Evolutionary conservation across 768 basidiomycete genomes (phyloP).

Genomic region (Holtermanniella nyarrowii): DNA sequence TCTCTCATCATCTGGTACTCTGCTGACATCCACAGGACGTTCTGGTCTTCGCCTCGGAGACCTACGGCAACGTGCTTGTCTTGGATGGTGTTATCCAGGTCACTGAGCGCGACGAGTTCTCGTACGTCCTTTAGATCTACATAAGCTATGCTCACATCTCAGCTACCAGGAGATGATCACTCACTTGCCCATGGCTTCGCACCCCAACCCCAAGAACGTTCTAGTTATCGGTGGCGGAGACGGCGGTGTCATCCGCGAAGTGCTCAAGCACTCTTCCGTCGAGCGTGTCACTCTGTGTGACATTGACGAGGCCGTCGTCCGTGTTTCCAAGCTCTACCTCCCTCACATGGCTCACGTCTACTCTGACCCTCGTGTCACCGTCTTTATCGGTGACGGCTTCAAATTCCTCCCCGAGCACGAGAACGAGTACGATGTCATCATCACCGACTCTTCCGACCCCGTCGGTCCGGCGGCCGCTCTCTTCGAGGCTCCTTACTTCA

Average conservation of each 20-base stretch:
- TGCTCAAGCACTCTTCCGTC: constrained; percentile 83
- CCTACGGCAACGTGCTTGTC: constrained; percentile 92
- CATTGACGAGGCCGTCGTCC: constrained; percentile 95
- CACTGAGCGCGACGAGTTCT: constrained; percentile 97
- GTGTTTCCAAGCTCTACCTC: constrained; percentile 84
- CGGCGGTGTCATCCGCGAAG: constrained; percentile 94
- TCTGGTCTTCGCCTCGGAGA: constrained; percentile 90
- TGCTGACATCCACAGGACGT: constrained; percentile 52
- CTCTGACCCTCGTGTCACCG: constrained; percentile 61
- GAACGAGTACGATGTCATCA: constrained; percentile 86
- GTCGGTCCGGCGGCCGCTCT: constrained; percentile 89
- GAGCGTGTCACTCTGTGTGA: constrained; percentile 90
- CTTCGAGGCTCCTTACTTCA: constrained; percentile 95
- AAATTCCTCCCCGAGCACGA: constrained; percentile 85
- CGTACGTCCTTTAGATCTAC: constrained; percentile 43
- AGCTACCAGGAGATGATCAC: constrained; percentile 99
- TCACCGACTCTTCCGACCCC: constrained; percentile 97
- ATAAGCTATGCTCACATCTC: constrained; percentile 1
- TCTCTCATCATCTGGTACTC: background rate
- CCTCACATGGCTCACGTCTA: constrained; percentile 87
- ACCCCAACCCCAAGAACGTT: constrained; percentile 91
- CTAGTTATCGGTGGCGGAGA: constrained; percentile 98
- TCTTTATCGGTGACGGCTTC: constrained; percentile 90
- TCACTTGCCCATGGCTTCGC: constrained; percentile 87
- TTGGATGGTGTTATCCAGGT: constrained; percentile 93